These are phyloP conservation scores for Clavariopsis aquatica DNA, from an alignment of 495 filamentous ascomycete species.

Conservation along the genomic window DNA sequence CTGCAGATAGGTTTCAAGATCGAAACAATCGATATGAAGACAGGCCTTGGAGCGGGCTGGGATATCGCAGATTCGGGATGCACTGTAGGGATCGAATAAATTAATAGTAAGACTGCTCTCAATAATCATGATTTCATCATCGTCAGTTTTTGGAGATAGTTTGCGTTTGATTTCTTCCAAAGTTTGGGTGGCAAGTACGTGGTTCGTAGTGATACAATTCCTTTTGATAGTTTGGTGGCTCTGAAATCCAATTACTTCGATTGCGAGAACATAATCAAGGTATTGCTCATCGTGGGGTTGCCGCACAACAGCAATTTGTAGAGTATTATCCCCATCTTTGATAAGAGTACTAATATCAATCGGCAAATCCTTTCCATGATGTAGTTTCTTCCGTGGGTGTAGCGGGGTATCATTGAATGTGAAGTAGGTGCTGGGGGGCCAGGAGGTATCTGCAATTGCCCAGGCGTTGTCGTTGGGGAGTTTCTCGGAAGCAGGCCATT, in stretches of 20 bases:
- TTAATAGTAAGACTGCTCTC: conserved; percentile 66
- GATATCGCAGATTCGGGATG: conserved; percentile 60
- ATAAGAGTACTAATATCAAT: conserved; percentile 36
- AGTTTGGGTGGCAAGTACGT: conserved; percentile 45
- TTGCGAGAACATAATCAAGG: conserved; percentile 23
- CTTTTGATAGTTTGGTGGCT: conserved; percentile 54
- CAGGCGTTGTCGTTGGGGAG: conserved; percentile 28
- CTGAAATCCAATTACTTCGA: conserved; percentile 53
- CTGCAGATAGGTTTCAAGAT: conserved; percentile 75
- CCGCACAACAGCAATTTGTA: conserved; percentile 24
- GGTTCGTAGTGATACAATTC: conserved; percentile 43
- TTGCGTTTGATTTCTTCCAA: conserved; percentile 54
- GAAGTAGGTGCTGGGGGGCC: conserved; percentile 27
- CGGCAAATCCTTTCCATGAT: conserved; percentile 37
- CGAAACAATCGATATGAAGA: conserved; percentile 81
- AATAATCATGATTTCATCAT: conserved; percentile 70
- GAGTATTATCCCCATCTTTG: conserved; percentile 30
- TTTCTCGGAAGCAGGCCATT: conserved; percentile 13
- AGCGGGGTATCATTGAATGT: conserved; percentile 25
- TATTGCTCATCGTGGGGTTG: conserved; percentile 13
- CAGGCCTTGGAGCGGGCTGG: conserved; percentile 67
- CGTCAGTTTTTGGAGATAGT: conserved; percentile 45
- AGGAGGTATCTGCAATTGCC: conserved; percentile 31
- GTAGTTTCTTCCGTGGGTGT: conserved; percentile 27
- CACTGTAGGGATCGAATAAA: conserved; percentile 74